phyloP scores from a whole-genome alignment of 2,329 filamentous ascomycete genomes.

The Ophiostoma tasmaniense region DNA sequence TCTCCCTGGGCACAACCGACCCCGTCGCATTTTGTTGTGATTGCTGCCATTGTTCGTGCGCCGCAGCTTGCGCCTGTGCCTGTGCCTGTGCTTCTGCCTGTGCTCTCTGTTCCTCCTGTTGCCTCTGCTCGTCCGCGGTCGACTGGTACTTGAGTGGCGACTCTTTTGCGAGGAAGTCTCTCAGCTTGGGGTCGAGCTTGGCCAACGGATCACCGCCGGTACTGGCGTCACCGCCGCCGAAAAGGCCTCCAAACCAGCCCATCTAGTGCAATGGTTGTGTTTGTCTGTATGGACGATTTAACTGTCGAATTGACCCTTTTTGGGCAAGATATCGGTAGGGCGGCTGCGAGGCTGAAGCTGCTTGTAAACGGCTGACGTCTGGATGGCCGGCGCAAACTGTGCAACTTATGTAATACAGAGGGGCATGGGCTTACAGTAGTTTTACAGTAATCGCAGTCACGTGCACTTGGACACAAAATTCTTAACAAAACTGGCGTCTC shows the following conservation, averaged over 20 bases:
- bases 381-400: constrained; percentile 6
- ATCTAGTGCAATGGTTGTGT: constrained; percentile 28
- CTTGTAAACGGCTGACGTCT: background rate
- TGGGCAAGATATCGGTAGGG: background rate
- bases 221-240: constrained; percentile 26
- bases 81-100: constrained; percentile 11
- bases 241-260: constrained; percentile 51
- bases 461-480: background rate
- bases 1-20: constrained; percentile 37
- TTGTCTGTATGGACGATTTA: no score
- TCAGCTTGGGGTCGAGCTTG: constrained; percentile 73
- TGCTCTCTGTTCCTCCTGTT: constrained; percentile 20
- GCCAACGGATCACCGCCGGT: constrained; percentile 48
- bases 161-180: constrained; percentile 77
- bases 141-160: constrained; percentile 53
- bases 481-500: background rate
- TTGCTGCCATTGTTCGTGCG: background rate
- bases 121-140: constrained; percentile 20
- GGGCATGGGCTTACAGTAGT: background rate
- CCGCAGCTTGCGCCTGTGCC: constrained; percentile 15
- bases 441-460: background rate
- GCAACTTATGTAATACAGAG: constrained; percentile 2
- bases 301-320: background rate
- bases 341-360: background rate
- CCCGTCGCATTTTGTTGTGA: constrained; percentile 1